phyloP scores from a whole-genome alignment of 345 rosid genomes.

The Eucalyptus sp. region DNA sequence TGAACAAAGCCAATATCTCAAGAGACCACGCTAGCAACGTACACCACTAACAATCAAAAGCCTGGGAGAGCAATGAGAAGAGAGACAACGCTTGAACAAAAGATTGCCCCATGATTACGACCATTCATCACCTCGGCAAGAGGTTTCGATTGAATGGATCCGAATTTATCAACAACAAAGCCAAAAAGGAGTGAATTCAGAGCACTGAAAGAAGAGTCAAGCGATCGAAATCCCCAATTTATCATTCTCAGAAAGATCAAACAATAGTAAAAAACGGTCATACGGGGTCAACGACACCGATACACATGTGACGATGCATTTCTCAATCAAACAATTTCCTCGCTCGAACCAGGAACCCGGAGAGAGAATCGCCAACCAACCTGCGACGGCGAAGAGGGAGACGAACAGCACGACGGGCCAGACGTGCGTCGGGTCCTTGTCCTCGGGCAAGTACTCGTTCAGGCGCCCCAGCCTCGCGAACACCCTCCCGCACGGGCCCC shows the following conservation, averaged over 20 bases:
- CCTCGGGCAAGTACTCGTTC: conserved; percentile 53
- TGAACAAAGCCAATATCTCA: neutral
- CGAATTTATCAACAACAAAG: neutral
- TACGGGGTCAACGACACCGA: neutral
- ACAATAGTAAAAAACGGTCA: neutral
- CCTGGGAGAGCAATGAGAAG: neutral
- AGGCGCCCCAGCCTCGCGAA: conserved; percentile 16
- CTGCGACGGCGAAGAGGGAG: conserved; percentile 41
- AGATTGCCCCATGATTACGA: neutral
- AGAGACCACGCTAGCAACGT: neutral
- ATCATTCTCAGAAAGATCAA: neutral
- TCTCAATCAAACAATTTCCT: neutral
- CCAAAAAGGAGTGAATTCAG: neutral
- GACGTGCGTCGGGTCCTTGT: conserved; percentile 46
- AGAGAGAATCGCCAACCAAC: neutral
- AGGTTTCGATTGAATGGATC: neutral
- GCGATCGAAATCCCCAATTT: neutral
- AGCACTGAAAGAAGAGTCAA: neutral
- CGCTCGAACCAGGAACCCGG: neutral
- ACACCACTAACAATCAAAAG: neutral
- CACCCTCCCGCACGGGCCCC: conserved; percentile 8
- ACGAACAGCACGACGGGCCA: conserved; percentile 45
- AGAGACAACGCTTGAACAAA: neutral
- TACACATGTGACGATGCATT: neutral
- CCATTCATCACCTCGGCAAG: neutral